These are phyloP conservation scores for Boletus sp. DNA, from an alignment of 1,284 basidiomycete genomes.

Conservation along the genomic window DNA sequence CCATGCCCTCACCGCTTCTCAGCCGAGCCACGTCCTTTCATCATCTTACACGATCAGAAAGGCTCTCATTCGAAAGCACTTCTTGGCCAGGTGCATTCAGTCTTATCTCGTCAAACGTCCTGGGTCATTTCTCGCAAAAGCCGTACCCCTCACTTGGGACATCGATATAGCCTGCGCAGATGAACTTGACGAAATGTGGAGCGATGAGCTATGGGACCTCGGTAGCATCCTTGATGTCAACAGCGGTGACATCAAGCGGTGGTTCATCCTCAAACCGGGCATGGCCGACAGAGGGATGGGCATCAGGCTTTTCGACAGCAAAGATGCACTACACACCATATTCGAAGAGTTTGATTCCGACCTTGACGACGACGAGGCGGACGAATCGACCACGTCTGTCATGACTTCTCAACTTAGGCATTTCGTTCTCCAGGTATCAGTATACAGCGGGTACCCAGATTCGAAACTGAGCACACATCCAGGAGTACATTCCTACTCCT, in stretches of 20 bases:
- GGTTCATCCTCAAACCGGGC: slow-evolving; percentile 96
- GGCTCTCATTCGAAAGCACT: slow-evolving; percentile 93
- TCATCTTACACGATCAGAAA: slow-evolving; percentile 91
- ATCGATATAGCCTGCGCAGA: slow-evolving; percentile 90
- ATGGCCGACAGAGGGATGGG: slow-evolving; percentile 97
- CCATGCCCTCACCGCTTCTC: slow-evolving; percentile 62
- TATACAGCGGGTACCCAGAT: slow-evolving; percentile 1
- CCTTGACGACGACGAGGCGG: slow-evolving; percentile 36
- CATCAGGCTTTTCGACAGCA: slow-evolving; percentile 85
- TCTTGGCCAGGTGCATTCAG: slow-evolving; percentile 75
- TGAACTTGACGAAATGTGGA: slow-evolving; percentile 91
- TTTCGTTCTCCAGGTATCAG: slow-evolving; percentile 88
- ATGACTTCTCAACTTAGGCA: slow-evolving; percentile 86
- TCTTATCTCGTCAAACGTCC: slow-evolving; percentile 74
- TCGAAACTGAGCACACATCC: slow-evolving; percentile 12
- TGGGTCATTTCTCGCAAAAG: slow-evolving; percentile 47
- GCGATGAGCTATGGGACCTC: slow-evolving; percentile 92
- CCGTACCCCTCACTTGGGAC: slow-evolving; percentile 80
- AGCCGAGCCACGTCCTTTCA: slow-evolving; percentile 54
- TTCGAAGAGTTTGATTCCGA: slow-evolving; percentile 82
- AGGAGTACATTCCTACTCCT: slow-evolving; percentile 83
- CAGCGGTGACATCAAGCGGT: slow-evolving; percentile 40
- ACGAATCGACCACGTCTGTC: slow-evolving; percentile 51
- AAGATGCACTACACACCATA: slow-evolving; percentile 70
- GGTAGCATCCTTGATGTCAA: slow-evolving; percentile 52